Evolutionary conservation across 2,329 filamentous ascomycete genomes (phyloP), one percentile per base, ranked within the genome.

Genomic region (Colletotrichum eremochloae): DNA sequence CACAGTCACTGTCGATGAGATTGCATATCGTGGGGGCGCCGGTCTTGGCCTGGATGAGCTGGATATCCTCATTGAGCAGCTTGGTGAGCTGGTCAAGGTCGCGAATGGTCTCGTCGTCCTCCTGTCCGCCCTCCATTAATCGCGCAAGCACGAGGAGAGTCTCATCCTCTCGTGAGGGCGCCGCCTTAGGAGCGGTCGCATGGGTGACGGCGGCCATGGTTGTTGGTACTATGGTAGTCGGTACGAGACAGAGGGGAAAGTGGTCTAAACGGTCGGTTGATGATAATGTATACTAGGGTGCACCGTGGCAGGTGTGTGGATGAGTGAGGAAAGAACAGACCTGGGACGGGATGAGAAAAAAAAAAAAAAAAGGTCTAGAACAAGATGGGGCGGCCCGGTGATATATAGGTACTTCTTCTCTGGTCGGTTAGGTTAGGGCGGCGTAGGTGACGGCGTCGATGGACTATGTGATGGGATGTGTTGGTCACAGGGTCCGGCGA

Each of bases 101-200:
- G 72, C 82, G 82, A 76, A 88, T 91, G 15, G 89, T 92, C 75
- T 93, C 91, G 68, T 91, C 89, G 78, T 94, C 94, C 76, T 97
- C 94, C 77, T 95, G 90, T 65, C 94, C 95, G 56, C 94, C 94
- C 80, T 97, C 94, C 91, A 98, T 97, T 76, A 98, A 86, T 78
- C 93, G 93, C 33, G 95, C 95, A 75, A 98, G 90, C 76, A 96
- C 91, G 69, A 97, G 89, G 78, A 92, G 89, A 68, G 93, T 92
- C 78, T 92, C 86, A 78, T 94, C 91, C 76, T 88, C 83, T 83
- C 89, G 61, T 76, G 81, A 81, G 48, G 78, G 71, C 62, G 74
- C 71, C 67, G 75, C 61, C 46, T 74, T 79, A 48, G 79, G 77
- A 55, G 79, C 77, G 46, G 75, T 76, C 48, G 79, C 76, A 61